These are phyloP conservation scores for Candida sojae DNA, from an alignment of 1,139 yeast genomes.

Conservation along the genomic window DNA sequence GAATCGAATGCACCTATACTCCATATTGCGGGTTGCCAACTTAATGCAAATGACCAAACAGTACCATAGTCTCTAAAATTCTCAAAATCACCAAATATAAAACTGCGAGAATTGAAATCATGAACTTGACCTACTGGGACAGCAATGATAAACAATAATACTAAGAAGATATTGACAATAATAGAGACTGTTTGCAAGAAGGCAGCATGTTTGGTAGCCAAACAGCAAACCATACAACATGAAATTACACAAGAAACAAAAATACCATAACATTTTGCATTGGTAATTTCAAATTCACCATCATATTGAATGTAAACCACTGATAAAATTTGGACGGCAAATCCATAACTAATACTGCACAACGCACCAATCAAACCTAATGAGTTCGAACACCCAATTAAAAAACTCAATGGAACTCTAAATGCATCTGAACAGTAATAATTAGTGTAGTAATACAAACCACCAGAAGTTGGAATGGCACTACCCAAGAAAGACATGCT, in stretches of 20 bases:
- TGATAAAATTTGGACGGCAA: constrained; percentile 36
- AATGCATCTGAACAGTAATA: constrained; percentile 34
- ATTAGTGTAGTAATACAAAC: constrained; percentile 60
- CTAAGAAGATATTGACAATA: constrained; percentile 52
- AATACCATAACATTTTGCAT: constrained; percentile 35
- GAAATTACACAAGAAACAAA: constrained; percentile 35
- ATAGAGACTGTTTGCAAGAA: constrained; percentile 63
- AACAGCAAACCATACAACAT: constrained; percentile 30
- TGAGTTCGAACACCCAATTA: constrained; percentile 48
- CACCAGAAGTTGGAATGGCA: constrained; percentile 75
- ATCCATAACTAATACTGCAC: constrained; percentile 42
- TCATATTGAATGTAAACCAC: constrained; percentile 33
- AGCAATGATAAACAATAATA: constrained; percentile 64
- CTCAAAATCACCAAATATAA: constrained; percentile 57
- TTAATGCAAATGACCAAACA: constrained; percentile 66
- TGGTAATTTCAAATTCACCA: constrained; percentile 33
- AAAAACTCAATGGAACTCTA: constrained; percentile 37
- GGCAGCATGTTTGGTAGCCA: constrained; percentile 49
- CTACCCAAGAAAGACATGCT: constrained; percentile 67
- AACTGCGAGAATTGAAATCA: constrained; percentile 30
- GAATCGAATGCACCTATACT: constrained; percentile 71
- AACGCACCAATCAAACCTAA: constrained; percentile 38
- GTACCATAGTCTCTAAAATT: constrained; percentile 60
- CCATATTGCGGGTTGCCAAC: constrained; percentile 70
- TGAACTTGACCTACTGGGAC: constrained; percentile 55